Evolutionary conservation across 2,329 filamentous ascomycete genomes (phyloP).

Genomic region (Davidsoniella australis): DNA sequence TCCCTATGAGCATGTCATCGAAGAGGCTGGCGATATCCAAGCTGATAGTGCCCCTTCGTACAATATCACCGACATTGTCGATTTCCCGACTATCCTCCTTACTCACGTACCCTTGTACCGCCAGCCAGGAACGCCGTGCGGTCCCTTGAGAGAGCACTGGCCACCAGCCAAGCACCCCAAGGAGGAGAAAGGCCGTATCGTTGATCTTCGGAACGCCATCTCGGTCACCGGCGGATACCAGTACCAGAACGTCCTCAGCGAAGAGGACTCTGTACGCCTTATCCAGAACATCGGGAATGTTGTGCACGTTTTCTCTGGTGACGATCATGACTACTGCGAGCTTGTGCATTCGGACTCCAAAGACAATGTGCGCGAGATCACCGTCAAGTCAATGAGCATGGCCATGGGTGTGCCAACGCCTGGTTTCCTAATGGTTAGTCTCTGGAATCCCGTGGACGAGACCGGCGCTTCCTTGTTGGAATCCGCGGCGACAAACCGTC

Average conservation of each 20-base stretch:
- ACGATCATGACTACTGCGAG: constrained; percentile 97
- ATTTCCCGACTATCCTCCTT: constrained; percentile 75
- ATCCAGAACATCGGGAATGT: constrained; percentile 67
- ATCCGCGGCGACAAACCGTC: constrained; percentile 16
- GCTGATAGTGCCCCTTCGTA: not conserved
- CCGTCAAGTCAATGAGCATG: constrained; percentile 89
- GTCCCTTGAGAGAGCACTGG: constrained; percentile 68
- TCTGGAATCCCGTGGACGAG: constrained; percentile 75
- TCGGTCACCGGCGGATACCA: constrained; percentile 68
- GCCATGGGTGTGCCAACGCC: constrained; percentile 86
- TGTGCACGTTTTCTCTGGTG: constrained; percentile 76
- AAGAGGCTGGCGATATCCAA: not conserved
- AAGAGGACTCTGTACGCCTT: constrained; percentile 57
- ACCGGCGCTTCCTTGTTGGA: constrained; percentile 4
- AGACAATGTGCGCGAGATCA: constrained; percentile 60
- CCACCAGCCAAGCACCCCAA: constrained; percentile 46
- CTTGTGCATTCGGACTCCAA: constrained; percentile 58
- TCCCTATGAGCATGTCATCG: constrained; percentile 20
- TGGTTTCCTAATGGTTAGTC: constrained; percentile 71
- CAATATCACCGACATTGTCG: constrained; percentile 31
- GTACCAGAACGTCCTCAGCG: constrained; percentile 84
- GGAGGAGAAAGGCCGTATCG: constrained; percentile 12
- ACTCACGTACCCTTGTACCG: constrained; percentile 85
- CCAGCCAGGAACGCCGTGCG: constrained; percentile 67
- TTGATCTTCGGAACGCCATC: constrained; percentile 62